Base-by-base conservation (phyloP, 2,329 filamentous ascomycete species). In the Pseudocercospora eumusae region DNA sequence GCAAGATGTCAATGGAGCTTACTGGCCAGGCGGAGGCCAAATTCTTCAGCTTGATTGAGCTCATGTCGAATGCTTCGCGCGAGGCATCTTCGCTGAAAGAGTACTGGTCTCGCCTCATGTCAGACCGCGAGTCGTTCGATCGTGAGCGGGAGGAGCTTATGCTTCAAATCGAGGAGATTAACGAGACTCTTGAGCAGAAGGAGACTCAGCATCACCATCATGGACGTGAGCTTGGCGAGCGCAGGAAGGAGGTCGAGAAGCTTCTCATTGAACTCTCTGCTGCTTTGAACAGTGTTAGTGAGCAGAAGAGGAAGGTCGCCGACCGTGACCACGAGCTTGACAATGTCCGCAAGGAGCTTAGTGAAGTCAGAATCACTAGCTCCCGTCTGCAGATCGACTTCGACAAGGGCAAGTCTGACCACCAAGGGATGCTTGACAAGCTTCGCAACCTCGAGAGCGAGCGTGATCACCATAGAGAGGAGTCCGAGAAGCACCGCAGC, bases 31-130 rank as follows among this genome's bases (percentile, higher is more conserved):
- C 71, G 25, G 72, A 73, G 61, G 63, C 60, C 64, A 73, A 73
- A 59, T 74, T 74, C 65, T 68, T 71, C 60, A 63, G 66, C 13
- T 59, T 74, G 60, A 73, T 74, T 21, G 72, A 74, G 47, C 63
- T 73, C 50, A 73, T 74, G 66, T 62, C 66, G 27, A 70, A 58
- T 55, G 72, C 71, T 33, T 71, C 68, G 3, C 66, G 67, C 18
- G 72, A 74, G 54, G 71, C 72, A 5, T 66, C 67, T 9, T 69
- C 68, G 3, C 63, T 74, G 20, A 73, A 70, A 53, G 70, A 73
- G 59, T 68, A 71, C 54, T 74, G 72, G 72, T 57, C 66, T 11
- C 56, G 58, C 10, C 65, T 74, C 54, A 69, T 72, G 60, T 63
- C 70, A 18, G 72, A 74, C 31, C 70, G 71, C 25, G 68, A 72